Base-by-base conservation (phyloP, 2,329 filamentous ascomycete genomes). In the Colletotrichum somersetense region DNA sequence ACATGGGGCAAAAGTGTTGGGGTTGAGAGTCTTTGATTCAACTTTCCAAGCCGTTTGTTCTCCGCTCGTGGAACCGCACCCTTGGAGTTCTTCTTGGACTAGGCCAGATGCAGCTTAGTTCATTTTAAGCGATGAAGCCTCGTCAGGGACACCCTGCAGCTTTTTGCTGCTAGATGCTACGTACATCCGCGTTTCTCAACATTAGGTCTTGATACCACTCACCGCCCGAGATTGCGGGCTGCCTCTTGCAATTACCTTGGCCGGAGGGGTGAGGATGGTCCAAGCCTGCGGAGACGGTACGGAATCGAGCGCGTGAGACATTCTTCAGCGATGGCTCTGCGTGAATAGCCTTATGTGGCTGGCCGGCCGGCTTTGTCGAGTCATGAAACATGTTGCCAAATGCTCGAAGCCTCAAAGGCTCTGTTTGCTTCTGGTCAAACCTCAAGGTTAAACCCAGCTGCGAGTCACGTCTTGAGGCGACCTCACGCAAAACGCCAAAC, bases 1-100 rank as follows among this genome's bases (percentile, higher is more conserved):
- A 38, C 58, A 69, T 55, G 70, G 69, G 61, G 58, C 30, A 63
- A 72, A 72, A 72, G 66, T 70, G 70, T 72, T 72, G 66, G 70
- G 70, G 59, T 72, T 72, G 66, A 70, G 70, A 53, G 40, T 35
- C 48, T 57, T 30, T 40, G 14, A 62, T 64, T 71, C 64, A 66
- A n/a, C 11, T 59, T 50, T 69, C 30, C 65, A 50, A 72, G 55
- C 26, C 66, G 30, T 61, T 42, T 56, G 46, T 48, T 50, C 53
- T 56, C 46, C 70, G 55, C 40, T 52, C 66, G 66, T 72, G 70
- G 70, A 56, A 55, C 66, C 46, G 48, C 26, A 70, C 70, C 70
- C 70, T 69, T 48, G 66, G 53, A 65, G 16, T 11, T 55, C 53
- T 30, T 61, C 23, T 3, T 12, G 12, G 5, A 33, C 66, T 65